Evolutionary conservation across 768 basidiomycete species (phyloP).

Genomic region (Panaeolus cyanescens): DNA sequence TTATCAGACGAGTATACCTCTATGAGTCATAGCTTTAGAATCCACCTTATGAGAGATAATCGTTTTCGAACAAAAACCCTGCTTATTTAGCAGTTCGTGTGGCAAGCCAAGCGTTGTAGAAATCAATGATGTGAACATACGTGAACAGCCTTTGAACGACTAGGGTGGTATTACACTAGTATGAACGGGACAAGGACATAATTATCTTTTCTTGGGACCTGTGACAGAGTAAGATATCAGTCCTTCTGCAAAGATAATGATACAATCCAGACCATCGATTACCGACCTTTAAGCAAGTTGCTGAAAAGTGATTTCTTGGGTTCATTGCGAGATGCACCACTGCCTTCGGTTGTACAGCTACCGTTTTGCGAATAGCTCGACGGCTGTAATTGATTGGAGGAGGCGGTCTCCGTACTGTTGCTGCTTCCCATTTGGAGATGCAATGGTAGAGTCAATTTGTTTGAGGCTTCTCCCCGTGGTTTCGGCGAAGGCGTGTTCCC

Average conservation of each 20-base stretch:
- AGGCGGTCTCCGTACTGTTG: background rate
- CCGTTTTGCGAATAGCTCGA: no score
- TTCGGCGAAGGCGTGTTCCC: slow-evolving; percentile 32
- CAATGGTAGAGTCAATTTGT: slow-evolving; percentile 17
- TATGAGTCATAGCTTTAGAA: no score
- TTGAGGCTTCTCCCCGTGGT: slow-evolving; percentile 18
- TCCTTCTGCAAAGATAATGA: background rate
- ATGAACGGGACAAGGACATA: no score
- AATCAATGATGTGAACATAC: no score
- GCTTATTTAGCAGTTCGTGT: no score
- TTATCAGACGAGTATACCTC: no score
- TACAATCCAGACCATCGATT: background rate
- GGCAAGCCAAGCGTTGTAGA: no score
- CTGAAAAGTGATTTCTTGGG: background rate
- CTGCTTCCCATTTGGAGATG: background rate
- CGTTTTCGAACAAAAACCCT: no score
- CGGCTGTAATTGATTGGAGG: no score
- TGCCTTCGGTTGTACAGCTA: background rate
- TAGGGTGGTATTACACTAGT: no score
- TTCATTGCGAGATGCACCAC: background rate
- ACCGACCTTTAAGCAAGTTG: background rate
- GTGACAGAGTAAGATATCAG: background rate
- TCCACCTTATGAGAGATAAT: no score
- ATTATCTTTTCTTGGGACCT: slow-evolving; percentile 1
- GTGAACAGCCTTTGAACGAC: no score